These are phyloP conservation scores for Trichoderma brevicompactum DNA, from an alignment of 2,329 filamentous ascomycete genomes.

Conservation along the genomic window DNA sequence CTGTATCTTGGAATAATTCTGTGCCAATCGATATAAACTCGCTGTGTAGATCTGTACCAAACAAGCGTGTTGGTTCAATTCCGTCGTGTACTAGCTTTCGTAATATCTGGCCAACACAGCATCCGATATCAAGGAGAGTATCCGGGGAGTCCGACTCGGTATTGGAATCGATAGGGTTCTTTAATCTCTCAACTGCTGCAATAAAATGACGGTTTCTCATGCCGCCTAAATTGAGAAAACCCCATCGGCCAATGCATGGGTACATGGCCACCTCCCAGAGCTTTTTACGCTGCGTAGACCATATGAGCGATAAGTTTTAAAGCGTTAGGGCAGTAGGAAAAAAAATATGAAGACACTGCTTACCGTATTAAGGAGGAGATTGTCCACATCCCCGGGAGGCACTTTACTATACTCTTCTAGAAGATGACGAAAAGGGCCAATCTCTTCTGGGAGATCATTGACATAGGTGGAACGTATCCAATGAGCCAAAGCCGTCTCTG, in stretches of 20 bases:
- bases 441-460: background rate
- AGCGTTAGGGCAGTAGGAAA: background rate
- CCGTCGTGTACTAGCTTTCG: conserved; percentile 4
- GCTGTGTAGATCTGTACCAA: conserved; percentile 1
- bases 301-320: background rate
- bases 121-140: conserved; percentile 11
- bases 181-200: background rate
- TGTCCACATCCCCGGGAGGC: background rate
- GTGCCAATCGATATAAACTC: conserved; percentile 5
- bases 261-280: conserved; percentile 19
- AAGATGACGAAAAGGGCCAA: background rate
- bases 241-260: conserved; percentile 12
- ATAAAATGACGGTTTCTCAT: background rate
- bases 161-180: background rate
- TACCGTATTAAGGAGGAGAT: background rate
- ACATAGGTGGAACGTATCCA: conserved; percentile 5
- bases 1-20: conserved; percentile 4
- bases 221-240: conserved; percentile 10
- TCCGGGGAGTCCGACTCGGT: background rate
- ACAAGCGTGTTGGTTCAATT: background rate
- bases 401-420: conserved; percentile 8
- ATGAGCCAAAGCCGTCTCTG: background rate
- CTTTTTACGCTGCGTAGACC: background rate
- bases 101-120: background rate
- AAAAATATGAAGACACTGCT: background rate